phyloP scores from a whole-genome alignment of 2,329 filamentous ascomycete genomes.

The Dendryphion nanum region DNA sequence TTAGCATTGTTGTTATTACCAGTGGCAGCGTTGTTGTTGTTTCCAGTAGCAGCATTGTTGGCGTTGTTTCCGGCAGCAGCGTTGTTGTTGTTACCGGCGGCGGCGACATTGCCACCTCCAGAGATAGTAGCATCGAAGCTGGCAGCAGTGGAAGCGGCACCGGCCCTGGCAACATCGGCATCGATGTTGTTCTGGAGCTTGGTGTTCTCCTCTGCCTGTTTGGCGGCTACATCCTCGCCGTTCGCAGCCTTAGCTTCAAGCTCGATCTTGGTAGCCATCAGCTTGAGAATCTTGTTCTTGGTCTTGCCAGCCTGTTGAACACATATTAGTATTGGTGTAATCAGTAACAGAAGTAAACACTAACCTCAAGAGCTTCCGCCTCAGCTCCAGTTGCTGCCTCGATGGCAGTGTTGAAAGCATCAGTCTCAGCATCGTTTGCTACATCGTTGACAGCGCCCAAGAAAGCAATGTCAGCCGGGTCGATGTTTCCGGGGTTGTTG shows the following conservation, averaged over 20 bases:
- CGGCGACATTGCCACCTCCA: conserved; percentile 12
- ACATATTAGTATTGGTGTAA: not conserved
- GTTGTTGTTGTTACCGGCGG: not conserved
- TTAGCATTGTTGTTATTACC: not conserved
- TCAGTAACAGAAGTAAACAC: conserved; percentile 2
- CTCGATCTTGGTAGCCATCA: conserved; percentile 52
- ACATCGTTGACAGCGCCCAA: conserved; percentile 53
- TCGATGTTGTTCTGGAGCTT: conserved; percentile 57
- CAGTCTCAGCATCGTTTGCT: conserved; percentile 55
- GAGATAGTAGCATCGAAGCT: conserved; percentile 28
- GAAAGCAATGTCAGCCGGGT: conserved; percentile 50
- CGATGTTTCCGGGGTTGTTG: conserved; percentile 48
- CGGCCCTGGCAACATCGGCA: conserved; percentile 49
- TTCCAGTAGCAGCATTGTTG: not conserved
- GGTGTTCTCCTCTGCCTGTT: conserved; percentile 48
- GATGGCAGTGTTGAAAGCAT: conserved; percentile 55
- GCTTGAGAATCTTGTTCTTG: conserved; percentile 62
- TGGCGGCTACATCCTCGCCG: conserved; percentile 47
- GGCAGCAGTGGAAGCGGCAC: conserved; percentile 41
- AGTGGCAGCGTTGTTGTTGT: not conserved
- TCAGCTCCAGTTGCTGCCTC: conserved; percentile 45
- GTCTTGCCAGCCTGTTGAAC: conserved; percentile 54
- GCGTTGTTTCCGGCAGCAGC: not conserved
- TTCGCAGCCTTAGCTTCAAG: conserved; percentile 55
- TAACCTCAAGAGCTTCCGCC: conserved; percentile 44